Evolutionary conservation across 345 rosid species (phyloP).

Genomic region (Hirschfeldia incana): DNA sequence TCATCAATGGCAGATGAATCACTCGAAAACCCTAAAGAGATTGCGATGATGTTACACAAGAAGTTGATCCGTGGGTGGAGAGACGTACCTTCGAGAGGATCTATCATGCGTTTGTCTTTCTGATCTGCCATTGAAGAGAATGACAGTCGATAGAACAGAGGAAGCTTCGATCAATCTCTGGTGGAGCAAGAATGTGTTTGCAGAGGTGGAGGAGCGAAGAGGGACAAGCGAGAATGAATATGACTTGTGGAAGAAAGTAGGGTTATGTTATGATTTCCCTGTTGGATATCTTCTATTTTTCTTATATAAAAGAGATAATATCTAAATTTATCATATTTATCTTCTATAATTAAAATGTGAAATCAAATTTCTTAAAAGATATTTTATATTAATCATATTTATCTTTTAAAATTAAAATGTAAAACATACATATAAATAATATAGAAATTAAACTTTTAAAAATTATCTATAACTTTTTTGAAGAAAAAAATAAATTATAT

Average conservation of each 20-base stretch:
- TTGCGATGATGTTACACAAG: not conserved
- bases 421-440: too few relatives aligned
- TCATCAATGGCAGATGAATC: not conserved
- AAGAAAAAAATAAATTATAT: too few relatives aligned
- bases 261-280: not conserved
- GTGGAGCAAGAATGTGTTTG: not conserved
- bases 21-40: not conserved
- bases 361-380: too few relatives aligned
- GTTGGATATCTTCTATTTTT: too few relatives aligned
- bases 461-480: too few relatives aligned
- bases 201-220: too few relatives aligned
- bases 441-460: too few relatives aligned
- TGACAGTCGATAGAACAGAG: not conserved
- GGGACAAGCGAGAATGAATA: not conserved
- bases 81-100: not conserved
- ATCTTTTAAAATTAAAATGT: too few relatives aligned
- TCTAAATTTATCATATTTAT: too few relatives aligned
- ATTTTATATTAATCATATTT: too few relatives aligned
- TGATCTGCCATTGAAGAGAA: slow-evolving; percentile 10
- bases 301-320: too few relatives aligned
- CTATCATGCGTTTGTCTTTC: not conserved
- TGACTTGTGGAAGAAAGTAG: slow-evolving; percentile 22
- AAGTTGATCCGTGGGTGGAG: not conserved
- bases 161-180: not conserved
- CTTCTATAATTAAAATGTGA: too few relatives aligned